Evolutionary conservation across 345 rosid species (phyloP).

Genomic region (Stellera chamaejasme): DNA sequence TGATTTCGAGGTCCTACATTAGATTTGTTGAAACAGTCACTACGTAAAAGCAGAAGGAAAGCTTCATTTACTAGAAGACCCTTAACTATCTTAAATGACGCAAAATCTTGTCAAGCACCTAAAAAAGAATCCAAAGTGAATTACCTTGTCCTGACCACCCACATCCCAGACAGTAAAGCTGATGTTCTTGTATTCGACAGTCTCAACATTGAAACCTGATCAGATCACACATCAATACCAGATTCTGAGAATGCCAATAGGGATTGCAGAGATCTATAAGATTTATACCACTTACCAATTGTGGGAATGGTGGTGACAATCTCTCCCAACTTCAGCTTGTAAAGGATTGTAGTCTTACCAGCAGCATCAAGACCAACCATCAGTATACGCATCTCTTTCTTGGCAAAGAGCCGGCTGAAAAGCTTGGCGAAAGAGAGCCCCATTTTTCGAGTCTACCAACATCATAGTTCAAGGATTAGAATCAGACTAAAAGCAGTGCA

Average conservation of each 20-base stretch:
- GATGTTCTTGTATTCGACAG: constrained; percentile 59
- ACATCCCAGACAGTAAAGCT: constrained; percentile 71
- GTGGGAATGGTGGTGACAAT: constrained; percentile 75
- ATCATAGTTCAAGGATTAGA: background rate
- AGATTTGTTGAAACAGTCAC: too few relatives aligned
- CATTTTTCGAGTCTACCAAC: constrained; percentile 32
- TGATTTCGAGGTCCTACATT: too few relatives aligned
- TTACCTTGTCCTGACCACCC: constrained; percentile 64
- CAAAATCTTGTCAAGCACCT: too few relatives aligned
- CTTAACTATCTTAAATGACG: too few relatives aligned
- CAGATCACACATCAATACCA: background rate
- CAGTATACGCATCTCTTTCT: constrained; percentile 71
- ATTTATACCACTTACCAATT: constrained; percentile 36
- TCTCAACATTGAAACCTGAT: constrained; percentile 58
- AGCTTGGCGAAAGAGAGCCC: constrained; percentile 62
- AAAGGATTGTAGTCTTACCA: constrained; percentile 71
- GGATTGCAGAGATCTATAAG: background rate
- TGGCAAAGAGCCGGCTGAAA: constrained; percentile 64
- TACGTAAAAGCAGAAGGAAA: too few relatives aligned
- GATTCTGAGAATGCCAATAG: background rate
- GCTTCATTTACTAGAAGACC: too few relatives aligned
- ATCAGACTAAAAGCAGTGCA: background rate
- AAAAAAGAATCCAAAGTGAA: background rate
- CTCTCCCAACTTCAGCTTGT: constrained; percentile 79
- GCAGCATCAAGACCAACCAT: constrained; percentile 85